These are phyloP conservation scores for Solanum sitiens DNA, from an alignment of 257 asterid genomes.

Conservation along the genomic window DNA sequence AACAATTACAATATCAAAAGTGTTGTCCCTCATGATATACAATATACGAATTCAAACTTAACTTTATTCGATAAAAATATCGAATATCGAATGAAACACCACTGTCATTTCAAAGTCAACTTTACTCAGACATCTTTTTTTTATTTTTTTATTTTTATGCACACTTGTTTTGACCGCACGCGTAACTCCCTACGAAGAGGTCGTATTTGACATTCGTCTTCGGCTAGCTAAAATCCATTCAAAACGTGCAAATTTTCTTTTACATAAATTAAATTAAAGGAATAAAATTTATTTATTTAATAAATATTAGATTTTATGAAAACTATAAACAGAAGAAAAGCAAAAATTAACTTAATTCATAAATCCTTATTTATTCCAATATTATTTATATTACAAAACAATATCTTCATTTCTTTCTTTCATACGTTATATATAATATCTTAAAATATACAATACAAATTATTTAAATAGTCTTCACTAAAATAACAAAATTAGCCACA, in stretches of 20 bases:
- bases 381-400: not conserved
- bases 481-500: not conserved
- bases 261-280: not conserved
- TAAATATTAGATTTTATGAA: not conserved
- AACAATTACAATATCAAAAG: too few relatives aligned
- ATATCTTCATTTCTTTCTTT: not conserved
- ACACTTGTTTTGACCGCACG: not conserved
- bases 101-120: too few relatives aligned
- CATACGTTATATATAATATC: too few relatives aligned
- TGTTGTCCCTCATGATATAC: fast-evolving
- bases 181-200: not conserved
- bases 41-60: too few relatives aligned
- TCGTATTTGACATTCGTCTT: not conserved
- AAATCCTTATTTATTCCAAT: not conserved
- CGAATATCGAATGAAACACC: not conserved
- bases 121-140: too few relatives aligned
- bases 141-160: not conserved
- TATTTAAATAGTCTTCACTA: not conserved
- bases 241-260: not conserved
- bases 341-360: not conserved
- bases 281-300: not conserved
- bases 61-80: fast-evolving
- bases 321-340: not conserved
- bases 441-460: not conserved
- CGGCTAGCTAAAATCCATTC: not conserved